phyloP scores from a whole-genome alignment of 805 yeast species.

The Kluyveromyces lactis region DNA sequence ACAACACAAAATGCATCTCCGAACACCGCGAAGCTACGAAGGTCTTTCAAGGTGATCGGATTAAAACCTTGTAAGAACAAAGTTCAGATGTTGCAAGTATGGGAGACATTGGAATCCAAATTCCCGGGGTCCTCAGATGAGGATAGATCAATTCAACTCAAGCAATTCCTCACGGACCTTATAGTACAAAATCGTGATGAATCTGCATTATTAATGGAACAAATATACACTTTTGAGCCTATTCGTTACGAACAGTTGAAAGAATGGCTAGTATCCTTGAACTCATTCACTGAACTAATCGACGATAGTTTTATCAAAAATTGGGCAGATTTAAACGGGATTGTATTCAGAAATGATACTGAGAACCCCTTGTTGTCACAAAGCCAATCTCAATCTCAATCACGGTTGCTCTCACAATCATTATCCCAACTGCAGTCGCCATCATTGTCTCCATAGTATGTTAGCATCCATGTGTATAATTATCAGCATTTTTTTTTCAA shows the following conservation, averaged over 20 bases:
- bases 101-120: slow-evolving; percentile 22
- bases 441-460: not conserved
- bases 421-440: not conserved
- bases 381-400: not conserved
- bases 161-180: slow-evolving; percentile 16
- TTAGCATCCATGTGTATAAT: not conserved
- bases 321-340: slow-evolving; percentile 29
- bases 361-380: not conserved
- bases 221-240: slow-evolving; percentile 25
- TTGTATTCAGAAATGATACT: slow-evolving; percentile 16
- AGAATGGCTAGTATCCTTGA: slow-evolving; percentile 11
- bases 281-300: slow-evolving; percentile 22
- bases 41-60: slow-evolving; percentile 18
- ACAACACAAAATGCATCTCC: slow-evolving; percentile 11
- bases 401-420: not conserved
- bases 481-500: not conserved
- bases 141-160: slow-evolving; percentile 13
- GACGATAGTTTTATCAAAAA: slow-evolving; percentile 23
- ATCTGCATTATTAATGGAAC: slow-evolving; percentile 18
- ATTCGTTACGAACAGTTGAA: slow-evolving; percentile 15
- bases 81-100: slow-evolving; percentile 21
- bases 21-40: slow-evolving; percentile 20
- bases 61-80: slow-evolving; percentile 24
- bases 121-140: slow-evolving; percentile 9
- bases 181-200: slow-evolving; percentile 9